Conservation (phyloP, 2,329 filamentous ascomycete genomes). For the Aureobasidium sp. region DNA sequence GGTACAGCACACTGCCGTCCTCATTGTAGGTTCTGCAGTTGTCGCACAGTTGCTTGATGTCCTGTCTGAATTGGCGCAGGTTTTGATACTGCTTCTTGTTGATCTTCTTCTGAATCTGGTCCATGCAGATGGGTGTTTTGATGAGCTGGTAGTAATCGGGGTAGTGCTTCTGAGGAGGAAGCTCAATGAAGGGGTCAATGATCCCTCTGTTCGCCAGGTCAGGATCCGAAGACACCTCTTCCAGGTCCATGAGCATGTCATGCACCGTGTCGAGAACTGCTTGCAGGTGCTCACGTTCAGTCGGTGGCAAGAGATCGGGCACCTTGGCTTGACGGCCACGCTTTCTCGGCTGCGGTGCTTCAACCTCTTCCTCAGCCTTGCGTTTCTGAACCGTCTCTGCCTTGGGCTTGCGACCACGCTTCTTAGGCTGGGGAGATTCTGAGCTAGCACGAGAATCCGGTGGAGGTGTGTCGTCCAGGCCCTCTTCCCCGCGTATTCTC, state of each 20-base stretch:
- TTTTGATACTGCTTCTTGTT: constrained; percentile 90
- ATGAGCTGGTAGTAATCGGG: constrained; percentile 96
- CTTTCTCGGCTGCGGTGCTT: constrained; percentile 69
- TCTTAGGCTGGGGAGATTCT: constrained; percentile 64
- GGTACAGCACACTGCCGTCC: constrained; percentile 83
- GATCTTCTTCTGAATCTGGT: constrained; percentile 88
- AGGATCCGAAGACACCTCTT: constrained; percentile 61
- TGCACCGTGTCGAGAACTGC: constrained; percentile 70
- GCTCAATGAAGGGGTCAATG: constrained; percentile 88
- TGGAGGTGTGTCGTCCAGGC: constrained; percentile 63
- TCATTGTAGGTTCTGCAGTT: constrained; percentile 97
- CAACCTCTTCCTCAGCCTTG: constrained; percentile 71
- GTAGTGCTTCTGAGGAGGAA: constrained; percentile 83
- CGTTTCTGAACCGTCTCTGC: constrained; percentile 60
- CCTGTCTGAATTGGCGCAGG: constrained; percentile 70
- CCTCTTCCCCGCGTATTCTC: constrained; percentile 36
- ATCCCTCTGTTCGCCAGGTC: constrained; percentile 64
- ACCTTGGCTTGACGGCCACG: constrained; percentile 66
- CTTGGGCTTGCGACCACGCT: constrained; percentile 73
- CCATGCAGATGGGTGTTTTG: constrained; percentile 88
- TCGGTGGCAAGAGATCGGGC: constrained; percentile 55
- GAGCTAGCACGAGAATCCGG: constrained; percentile 74
- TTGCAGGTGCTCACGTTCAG: constrained; percentile 72
- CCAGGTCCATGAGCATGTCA: constrained; percentile 73
- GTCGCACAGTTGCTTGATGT: constrained; percentile 75